Percentiles rank a stretch among this genome's conserved stretches.
These are phyloP conservation scores for Pseudomicrostroma phylloplanum DNA, from an alignment of 1,284 basidiomycete genomes.

Conservation along the genomic window DNA sequence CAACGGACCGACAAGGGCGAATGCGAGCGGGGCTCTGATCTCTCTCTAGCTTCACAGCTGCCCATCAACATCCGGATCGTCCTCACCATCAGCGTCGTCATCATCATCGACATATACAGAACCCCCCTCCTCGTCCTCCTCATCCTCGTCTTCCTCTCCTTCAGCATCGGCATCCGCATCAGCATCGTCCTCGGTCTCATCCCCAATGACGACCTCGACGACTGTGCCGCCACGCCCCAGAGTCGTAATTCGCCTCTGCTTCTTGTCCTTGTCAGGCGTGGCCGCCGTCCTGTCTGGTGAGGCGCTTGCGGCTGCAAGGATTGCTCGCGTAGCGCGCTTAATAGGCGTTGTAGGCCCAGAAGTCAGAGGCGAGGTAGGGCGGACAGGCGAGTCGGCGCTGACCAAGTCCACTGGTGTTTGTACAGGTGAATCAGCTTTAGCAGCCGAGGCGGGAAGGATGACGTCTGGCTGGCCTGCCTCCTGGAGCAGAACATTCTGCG, in stretches of 20 bases:
- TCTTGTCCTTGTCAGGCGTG: no score
- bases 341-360: no score
- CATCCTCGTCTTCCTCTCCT: background rate
- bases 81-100: constrained; percentile 1
- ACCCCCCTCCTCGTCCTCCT: background rate
- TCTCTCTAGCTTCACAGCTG: background rate
- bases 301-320: no score
- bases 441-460: background rate
- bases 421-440: no score
- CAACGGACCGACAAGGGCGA: no score
- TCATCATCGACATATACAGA: background rate
- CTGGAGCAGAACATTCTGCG: background rate
- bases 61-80: background rate
- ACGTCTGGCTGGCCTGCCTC: constrained; percentile 3
- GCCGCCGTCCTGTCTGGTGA: no score
- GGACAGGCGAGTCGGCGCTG: no score
- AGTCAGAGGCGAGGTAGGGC: no score
- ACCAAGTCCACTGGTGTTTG: no score
- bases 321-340: no score
- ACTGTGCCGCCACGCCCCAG: background rate
- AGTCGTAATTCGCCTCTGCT: no score
- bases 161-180: background rate
- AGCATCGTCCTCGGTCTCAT: background rate
- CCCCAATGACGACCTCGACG: background rate
- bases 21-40: no score